phyloP scores from a whole-genome alignment of 75 land plant genomes.

The Larix kaempferi region DNA sequence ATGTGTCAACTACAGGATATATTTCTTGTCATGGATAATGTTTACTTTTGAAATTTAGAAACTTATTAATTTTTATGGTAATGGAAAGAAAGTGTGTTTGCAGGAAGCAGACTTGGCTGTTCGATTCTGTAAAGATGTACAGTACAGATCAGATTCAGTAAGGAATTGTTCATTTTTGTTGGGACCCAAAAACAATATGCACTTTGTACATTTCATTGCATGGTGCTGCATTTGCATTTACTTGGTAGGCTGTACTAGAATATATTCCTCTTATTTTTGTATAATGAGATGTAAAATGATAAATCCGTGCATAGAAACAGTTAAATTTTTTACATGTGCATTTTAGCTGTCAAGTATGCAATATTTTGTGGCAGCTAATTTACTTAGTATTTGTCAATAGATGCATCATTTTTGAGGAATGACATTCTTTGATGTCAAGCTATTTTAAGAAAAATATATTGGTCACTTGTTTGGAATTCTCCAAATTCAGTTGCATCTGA shows the following conservation, averaged over 20 bases:
- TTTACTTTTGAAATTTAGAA: no score
- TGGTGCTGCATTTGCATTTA: not conserved
- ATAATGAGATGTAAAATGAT: not conserved
- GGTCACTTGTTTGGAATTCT: not conserved
- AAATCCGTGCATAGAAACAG: not conserved
- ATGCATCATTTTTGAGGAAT: not conserved
- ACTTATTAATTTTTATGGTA: no score
- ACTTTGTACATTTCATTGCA: not conserved
- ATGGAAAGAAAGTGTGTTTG: no score
- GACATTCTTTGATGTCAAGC: not conserved
- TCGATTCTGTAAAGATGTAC: conserved; percentile 2
- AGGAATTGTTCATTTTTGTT: not conserved
- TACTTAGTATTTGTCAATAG: not conserved
- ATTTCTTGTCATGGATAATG: no score
- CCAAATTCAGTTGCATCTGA: not conserved
- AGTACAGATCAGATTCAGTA: not conserved
- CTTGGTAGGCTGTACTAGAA: not conserved
- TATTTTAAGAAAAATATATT: not conserved
- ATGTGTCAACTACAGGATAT: no score
- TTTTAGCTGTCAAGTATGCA: no score
- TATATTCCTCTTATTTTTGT: not conserved
- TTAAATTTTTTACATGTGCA: no score
- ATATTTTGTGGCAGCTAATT: not conserved
- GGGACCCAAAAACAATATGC: not conserved
- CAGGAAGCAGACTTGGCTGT: not conserved